Evolutionary conservation across 164 flowering plant genomes (phyloP), one percentile per base, ranked within the genome.

Genomic region (Magnolia officinalis): DNA sequence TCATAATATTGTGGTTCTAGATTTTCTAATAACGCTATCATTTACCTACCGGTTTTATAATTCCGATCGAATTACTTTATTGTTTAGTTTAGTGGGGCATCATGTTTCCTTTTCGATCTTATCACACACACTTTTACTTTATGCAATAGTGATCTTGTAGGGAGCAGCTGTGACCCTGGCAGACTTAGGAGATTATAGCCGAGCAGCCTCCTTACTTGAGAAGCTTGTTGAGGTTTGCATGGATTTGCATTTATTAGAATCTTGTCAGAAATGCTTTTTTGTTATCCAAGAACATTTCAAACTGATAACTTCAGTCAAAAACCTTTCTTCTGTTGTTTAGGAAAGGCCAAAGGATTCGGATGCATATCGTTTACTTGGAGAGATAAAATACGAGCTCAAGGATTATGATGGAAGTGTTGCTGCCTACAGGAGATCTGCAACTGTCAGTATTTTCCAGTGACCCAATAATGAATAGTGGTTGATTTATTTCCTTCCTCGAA

Each of bases 361-460:
- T 70, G 96, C 86, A 77, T 91, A 86, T 77, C 98, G 96, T 74
- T 86, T 95, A 83, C 96, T 92, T 72, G 98, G 95, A 76, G 98
- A 93, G 83, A 92, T 95, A 50, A 93, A 90, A 83, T 95, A 80
- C 81, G 88, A 85, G 74, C 93, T 93, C 37, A 91, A 89, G 80
- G 98, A 95, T 85, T 93, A 87, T 85, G 93, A 88, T 45, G 96
- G 96, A 64, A 93, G 98, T 84, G 87, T 80, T 71, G 78, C 88
- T 80, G 97, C 98, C 29, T 95, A 92, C 80, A 90, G 78, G 84
- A 83, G 65, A 78, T 81, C 98, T 71, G 77, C 83, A 78, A 80
- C 74, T 87, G 98, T 95, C 26, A 83, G 87, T 82, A 31, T 67
- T 72, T 73, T 68, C 45, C 19, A 23, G 29, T 50, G 67, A 70